A percentile compares a stretch with the other conserved stretches of the same genome.
These are phyloP conservation scores for Pseudogymnoascus sp. DNA, from an alignment of 2,329 filamentous ascomycete species.

Conservation along the genomic window DNA sequence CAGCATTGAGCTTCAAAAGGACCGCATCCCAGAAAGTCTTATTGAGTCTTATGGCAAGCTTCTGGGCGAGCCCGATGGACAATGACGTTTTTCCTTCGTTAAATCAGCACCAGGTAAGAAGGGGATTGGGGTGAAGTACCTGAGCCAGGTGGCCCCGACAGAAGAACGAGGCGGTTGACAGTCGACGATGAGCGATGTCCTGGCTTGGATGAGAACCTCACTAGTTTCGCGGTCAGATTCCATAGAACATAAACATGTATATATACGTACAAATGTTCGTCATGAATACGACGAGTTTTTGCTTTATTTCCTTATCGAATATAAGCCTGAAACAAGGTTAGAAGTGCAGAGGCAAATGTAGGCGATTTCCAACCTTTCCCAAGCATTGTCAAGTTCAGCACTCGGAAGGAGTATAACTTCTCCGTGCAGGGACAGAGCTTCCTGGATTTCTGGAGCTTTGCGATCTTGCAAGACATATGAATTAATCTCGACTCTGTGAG, in stretches of 20 bases:
- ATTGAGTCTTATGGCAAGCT: conserved; percentile 38
- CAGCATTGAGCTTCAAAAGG: conserved; percentile 39
- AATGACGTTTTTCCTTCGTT: conserved; percentile 65
- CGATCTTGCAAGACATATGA: neutral
- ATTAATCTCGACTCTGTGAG: neutral
- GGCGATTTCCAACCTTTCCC: neutral
- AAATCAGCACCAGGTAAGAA: neutral
- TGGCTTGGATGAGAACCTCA: conserved; percentile 17
- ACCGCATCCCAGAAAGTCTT: conserved; percentile 29
- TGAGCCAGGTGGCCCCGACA: conserved; percentile 81
- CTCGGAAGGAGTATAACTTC: neutral
- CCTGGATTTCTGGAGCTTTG: neutral
- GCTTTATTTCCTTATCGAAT: conserved; percentile 25
- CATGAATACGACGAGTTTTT: conserved; percentile 23
- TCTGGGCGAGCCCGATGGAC: conserved; percentile 83
- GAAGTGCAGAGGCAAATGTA: neutral
- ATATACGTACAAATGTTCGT: conserved; percentile 16
- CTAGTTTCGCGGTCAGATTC: conserved; percentile 6
- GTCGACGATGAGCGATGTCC: conserved; percentile 72
- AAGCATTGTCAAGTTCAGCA: neutral
- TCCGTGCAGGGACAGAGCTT: neutral
- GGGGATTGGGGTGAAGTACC: conserved; percentile 34
- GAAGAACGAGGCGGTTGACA: conserved; percentile 80
- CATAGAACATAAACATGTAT: conserved; percentile 16
- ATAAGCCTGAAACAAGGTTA: conserved; percentile 20